Evolutionary conservation across 208 protist genomes (phyloP), one percentile per base, ranked within the genome.

Genomic region (Crithidia acanthocephali): DNA sequence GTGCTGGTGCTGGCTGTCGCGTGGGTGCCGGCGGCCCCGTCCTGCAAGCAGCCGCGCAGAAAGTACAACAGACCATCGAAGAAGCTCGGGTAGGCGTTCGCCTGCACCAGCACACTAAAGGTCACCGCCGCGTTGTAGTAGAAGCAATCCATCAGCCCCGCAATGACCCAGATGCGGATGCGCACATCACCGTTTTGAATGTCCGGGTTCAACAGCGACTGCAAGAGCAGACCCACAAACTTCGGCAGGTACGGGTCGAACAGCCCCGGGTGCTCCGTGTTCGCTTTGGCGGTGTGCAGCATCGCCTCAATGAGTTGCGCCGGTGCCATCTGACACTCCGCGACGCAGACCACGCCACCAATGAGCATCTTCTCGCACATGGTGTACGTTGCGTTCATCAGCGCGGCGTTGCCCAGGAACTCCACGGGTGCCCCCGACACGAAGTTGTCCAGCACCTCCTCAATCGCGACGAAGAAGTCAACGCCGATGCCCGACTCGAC

Each of bases 401-500:
- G 59, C 13, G 70, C 68, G 13, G 61, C 37, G 73, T 94, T 89
- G 60, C 64, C 45, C 23, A 96, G 32, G 44, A 86, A 96, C 77
- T 78, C 74, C 16, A 83, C 84, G 0, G 92, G 72, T 4, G 75
- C 87, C 18, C 79, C 68, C 0, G 92, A 94, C 18, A 96, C 53
- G 50, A 88, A 92, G 74, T 93, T 96, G 66, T 96, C 92, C 32
- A 96, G 60, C 48, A 95, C 86, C 50, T 88, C 89, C 79, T 92
- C 92, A 51, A 96, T 91, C 11, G 58, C 76, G 55, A 47, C 62
- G 68, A 96, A 96, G 70, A 90, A 93, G 74, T 96, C 92, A 9
- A 96, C 87, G 32, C 92, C 92, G 33, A 92, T 83, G 68, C 92
- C 90, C 51, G 68, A 80, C 23, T 96, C 86, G 0, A 95, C 81